These are phyloP conservation scores for Suillus luteus DNA, from an alignment of 768 basidiomycete genomes.

Conservation along the genomic window DNA sequence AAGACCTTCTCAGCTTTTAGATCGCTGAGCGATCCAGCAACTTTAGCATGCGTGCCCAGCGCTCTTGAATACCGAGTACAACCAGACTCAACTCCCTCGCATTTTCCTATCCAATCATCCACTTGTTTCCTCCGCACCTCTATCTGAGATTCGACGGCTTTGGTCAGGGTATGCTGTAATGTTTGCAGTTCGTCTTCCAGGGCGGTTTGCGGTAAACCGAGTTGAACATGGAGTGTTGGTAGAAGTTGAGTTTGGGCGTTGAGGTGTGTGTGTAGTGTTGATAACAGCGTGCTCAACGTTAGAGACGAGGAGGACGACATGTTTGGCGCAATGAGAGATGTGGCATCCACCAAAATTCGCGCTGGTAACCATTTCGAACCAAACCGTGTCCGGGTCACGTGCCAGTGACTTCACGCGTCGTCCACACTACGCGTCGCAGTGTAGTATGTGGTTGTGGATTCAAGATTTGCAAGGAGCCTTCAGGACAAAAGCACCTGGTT, in stretches of 20 bases:
- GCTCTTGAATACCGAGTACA: constrained; percentile 69
- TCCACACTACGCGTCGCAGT: not conserved
- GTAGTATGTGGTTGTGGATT: not conserved
- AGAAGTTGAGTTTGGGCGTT: constrained; percentile 81
- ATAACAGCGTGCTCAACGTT: constrained; percentile 64
- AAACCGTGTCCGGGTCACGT: constrained; percentile 3
- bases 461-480: not conserved
- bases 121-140: constrained; percentile 72
- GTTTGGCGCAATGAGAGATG: constrained; percentile 6
- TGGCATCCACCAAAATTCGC: constrained; percentile 4
- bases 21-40: constrained; percentile 63
- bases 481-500: not conserved
- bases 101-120: constrained; percentile 68
- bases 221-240: constrained; percentile 79
- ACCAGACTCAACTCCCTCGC: constrained; percentile 59
- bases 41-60: constrained; percentile 71
- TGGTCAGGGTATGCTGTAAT: constrained; percentile 73
- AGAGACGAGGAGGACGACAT: constrained; percentile 34
- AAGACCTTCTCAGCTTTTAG: constrained; percentile 71
- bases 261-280: constrained; percentile 76
- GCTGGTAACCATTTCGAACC: constrained; percentile 6
- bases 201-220: constrained; percentile 78
- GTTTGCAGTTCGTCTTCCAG: constrained; percentile 78
- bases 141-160: constrained; percentile 76
- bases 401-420: constrained; percentile 5